phyloP scores from a whole-genome alignment of 202 grass and related monocot species.

The Digitaria exilis region DNA sequence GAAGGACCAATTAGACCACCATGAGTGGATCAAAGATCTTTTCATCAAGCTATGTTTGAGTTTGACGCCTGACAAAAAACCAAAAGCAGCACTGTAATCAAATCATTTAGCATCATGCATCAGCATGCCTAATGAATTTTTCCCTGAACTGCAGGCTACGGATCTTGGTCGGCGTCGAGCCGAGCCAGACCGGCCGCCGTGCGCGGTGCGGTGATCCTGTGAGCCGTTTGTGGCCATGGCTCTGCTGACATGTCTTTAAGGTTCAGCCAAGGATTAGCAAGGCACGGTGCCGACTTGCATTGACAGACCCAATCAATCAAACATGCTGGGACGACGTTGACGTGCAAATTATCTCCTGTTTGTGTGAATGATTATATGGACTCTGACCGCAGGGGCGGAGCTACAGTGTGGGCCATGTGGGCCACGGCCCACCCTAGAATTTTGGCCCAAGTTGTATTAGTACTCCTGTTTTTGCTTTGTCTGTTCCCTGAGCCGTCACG shows the following conservation, averaged over 20 bases:
- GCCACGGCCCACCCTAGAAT: too few species aligned
- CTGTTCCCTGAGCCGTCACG: too few species aligned
- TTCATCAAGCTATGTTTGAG: not conserved
- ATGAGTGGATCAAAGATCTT: not conserved
- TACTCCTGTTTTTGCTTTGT: too few species aligned
- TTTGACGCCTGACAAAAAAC: not conserved
- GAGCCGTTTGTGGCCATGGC: not conserved
- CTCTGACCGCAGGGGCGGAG: too few species aligned
- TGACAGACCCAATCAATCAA: not conserved
- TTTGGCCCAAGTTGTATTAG: too few species aligned
- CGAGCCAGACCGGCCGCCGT: not conserved
- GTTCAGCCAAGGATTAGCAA: not conserved
- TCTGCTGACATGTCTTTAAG: not conserved
- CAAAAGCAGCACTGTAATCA: not conserved
- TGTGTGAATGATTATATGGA: not conserved
- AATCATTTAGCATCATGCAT: not conserved
- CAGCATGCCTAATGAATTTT: slow-evolving; percentile 7
- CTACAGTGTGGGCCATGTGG: too few species aligned
- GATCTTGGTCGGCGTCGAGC: not conserved
- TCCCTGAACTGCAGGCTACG: slow-evolving; percentile 19
- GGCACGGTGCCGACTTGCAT: not conserved
- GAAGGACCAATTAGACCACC: too few species aligned
- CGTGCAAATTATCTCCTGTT: not conserved
- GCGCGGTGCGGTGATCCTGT: not conserved
- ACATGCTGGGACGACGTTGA: not conserved